These are phyloP conservation scores for Ceraceosorus bombacis DNA, from an alignment of 1,284 basidiomycete genomes.

Conservation along the genomic window DNA sequence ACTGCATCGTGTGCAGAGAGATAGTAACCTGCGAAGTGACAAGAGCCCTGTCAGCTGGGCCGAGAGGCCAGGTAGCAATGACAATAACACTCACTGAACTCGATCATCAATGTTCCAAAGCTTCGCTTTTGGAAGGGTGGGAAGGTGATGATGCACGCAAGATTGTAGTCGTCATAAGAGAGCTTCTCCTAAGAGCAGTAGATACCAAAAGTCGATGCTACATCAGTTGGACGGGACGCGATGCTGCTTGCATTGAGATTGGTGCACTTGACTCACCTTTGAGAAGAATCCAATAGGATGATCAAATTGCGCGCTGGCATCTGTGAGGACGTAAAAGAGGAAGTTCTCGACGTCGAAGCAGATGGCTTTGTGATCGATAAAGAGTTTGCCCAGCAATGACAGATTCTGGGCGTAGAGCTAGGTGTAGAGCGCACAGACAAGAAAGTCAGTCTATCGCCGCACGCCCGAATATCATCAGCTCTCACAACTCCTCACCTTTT, in stretches of 20 bases:
- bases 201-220: background rate
- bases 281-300: conserved; percentile 91
- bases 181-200: conserved; percentile 68
- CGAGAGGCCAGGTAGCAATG: background rate
- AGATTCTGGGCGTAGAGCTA: conserved; percentile 93
- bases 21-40: conserved; percentile 67
- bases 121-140: conserved; percentile 85
- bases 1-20: conserved; percentile 69
- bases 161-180: conserved; percentile 92
- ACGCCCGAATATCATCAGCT: background rate
- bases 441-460: background rate
- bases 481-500: conserved; percentile 58
- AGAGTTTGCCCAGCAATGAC: conserved; percentile 92
- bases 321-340: conserved; percentile 85
- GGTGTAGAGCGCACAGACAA: background rate
- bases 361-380: conserved; percentile 95
- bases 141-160: conserved; percentile 91
- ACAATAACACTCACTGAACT: conserved; percentile 69
- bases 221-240: background rate
- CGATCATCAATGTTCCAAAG: conserved; percentile 91
- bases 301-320: conserved; percentile 66
- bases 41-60: conserved; percentile 1
- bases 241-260: conserved; percentile 8
- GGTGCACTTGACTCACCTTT: conserved; percentile 56
- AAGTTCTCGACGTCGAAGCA: conserved; percentile 72